These are phyloP conservation scores for Gastrodia elata DNA, from an alignment of 106 monocot species.

Conservation along the genomic window DNA sequence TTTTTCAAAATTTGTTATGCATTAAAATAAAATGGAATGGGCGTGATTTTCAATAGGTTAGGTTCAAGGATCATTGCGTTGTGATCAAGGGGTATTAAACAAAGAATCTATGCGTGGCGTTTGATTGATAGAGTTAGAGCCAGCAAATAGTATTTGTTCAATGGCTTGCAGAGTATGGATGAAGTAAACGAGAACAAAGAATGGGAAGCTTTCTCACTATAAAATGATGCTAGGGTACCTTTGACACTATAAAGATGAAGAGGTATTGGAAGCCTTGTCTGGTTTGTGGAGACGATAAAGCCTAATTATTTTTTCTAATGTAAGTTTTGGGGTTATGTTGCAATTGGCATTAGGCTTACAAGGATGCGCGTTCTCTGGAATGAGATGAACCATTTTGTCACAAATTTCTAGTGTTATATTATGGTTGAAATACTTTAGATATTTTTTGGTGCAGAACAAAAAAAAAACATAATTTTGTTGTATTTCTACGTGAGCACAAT, in stretches of 20 bases:
- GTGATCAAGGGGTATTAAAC: constrained; percentile 92
- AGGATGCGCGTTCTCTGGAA: constrained; percentile 81
- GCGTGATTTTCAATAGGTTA: constrained; percentile 54
- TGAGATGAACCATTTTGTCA: constrained; percentile 98
- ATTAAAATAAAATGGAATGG: too few relatives aligned
- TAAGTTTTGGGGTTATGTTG: constrained; percentile 29
- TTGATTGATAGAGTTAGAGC: constrained; percentile 85
- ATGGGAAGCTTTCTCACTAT: constrained; percentile 96
- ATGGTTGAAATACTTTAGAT: constrained; percentile 98
- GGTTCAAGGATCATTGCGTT: constrained; percentile 92
- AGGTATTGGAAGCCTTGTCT: constrained; percentile 66
- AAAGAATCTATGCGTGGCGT: constrained; percentile 91
- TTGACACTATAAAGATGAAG: constrained; percentile 87
- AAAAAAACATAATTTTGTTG: too few relatives aligned
- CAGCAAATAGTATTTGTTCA: constrained; percentile 89
- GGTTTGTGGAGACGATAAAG: constrained; percentile 80
- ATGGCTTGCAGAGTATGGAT: constrained; percentile 90
- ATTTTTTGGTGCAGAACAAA: too few relatives aligned
- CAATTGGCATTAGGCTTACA: constrained; percentile 54
- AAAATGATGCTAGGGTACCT: constrained; percentile 78
- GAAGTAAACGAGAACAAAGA: constrained; percentile 80
- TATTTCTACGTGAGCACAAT: too few relatives aligned
- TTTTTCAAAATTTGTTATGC: too few relatives aligned
- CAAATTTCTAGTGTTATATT: constrained; percentile 87
- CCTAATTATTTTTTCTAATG: constrained; percentile 64